phyloP scores from a whole-genome alignment of 75 land plant species.

The Pinus albicaulis region DNA sequence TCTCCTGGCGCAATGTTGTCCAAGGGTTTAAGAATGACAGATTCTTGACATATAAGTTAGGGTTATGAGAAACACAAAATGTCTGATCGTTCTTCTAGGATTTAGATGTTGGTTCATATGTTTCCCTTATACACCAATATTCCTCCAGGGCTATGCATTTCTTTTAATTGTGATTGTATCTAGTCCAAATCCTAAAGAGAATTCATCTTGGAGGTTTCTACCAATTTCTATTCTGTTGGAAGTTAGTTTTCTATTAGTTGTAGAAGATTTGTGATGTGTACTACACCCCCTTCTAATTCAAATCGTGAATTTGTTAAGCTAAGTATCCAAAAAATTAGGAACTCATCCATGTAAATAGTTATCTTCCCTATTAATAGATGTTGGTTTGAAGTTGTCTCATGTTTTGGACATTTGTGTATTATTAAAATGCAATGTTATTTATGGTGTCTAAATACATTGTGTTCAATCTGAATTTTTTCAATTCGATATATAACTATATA shows the following conservation, averaged over 20 bases:
- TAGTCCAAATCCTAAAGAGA: neutral
- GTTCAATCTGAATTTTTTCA: neutral
- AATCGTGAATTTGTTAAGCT: neutral
- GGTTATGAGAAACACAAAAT: neutral
- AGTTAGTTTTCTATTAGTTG: neutral
- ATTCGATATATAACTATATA: neutral
- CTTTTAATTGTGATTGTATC: neutral
- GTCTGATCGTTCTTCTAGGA: neutral
- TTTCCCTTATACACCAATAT: neutral
- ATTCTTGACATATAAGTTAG: neutral
- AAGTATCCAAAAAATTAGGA: neutral
- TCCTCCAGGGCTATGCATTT: neutral
- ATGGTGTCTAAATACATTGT: neutral
- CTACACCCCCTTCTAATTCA: neutral
- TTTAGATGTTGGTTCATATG: neutral
- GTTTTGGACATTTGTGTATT: neutral
- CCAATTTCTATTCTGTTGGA: neutral
- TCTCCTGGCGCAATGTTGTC: constrained; percentile 30
- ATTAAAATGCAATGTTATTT: neutral
- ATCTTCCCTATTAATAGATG: constrained; percentile 3
- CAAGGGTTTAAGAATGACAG: constrained; percentile 14
- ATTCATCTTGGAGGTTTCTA: neutral
- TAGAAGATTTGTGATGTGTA: neutral
- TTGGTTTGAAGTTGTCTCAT: neutral
- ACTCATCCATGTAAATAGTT: neutral